These are phyloP conservation scores for Kalaharituber pfeilii DNA, from an alignment of 2,329 filamentous ascomycete species.

Conservation along the genomic window DNA sequence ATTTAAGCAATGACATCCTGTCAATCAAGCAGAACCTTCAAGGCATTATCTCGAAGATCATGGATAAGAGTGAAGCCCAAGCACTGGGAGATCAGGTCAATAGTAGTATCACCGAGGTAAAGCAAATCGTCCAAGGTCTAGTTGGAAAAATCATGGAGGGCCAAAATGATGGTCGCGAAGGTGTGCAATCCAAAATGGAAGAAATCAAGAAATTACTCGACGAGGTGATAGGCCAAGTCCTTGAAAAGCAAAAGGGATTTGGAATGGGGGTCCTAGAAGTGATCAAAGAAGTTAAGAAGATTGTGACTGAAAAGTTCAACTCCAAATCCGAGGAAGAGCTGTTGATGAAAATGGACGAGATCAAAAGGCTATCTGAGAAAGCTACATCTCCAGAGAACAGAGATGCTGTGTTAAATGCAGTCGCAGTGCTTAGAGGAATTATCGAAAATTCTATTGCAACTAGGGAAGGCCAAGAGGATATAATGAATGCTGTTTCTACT, in stretches of 20 bases:
- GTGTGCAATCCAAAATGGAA: constrained; percentile 10
- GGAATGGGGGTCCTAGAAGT: constrained; percentile 17
- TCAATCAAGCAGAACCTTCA: not conserved
- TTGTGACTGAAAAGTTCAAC: constrained; percentile 17
- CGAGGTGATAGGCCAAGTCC: constrained; percentile 25
- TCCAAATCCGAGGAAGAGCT: constrained; percentile 8
- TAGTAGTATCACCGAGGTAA: not conserved
- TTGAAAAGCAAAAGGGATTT: constrained; percentile 9
- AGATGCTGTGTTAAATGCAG: not conserved
- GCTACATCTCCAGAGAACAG: not conserved
- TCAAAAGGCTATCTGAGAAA: constrained; percentile 7
- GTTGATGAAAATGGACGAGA: constrained; percentile 9
- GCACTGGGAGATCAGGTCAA: not conserved
- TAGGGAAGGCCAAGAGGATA: constrained; percentile 4
- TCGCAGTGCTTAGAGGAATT: not conserved
- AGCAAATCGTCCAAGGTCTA: not conserved
- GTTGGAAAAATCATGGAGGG: not conserved
- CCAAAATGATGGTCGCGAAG: constrained; percentile 2
- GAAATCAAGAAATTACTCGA: constrained; percentile 13
- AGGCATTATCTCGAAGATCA: not conserved
- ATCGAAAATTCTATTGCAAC: not conserved
- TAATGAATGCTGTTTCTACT: constrained; percentile 11
- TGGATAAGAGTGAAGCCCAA: not conserved
- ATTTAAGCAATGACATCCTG: not conserved
- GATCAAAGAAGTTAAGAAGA: constrained; percentile 18